Percentiles rank a stretch among this genome's conserved stretches.
phyloP scores from a whole-genome alignment of 306 rosid genomes.

The Cucumis melo region DNA sequence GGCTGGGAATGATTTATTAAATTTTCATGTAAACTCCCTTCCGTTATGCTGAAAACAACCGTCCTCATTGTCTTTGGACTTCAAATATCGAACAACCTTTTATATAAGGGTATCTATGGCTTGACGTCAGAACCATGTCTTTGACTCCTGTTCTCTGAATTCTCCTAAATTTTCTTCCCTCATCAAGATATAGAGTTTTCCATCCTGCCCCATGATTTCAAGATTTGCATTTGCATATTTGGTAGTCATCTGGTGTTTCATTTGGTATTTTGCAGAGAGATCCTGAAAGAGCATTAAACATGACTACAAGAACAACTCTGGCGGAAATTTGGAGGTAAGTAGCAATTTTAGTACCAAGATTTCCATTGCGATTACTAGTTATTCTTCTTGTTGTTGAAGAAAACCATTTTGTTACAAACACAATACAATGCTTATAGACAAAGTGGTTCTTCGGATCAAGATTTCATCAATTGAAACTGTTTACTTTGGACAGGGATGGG shows the following conservation, averaged over 20 bases:
- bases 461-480: neutral
- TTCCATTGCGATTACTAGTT: neutral
- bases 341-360: neutral
- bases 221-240: neutral
- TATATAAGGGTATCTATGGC: neutral
- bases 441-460: neutral
- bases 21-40: neutral
- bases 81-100: neutral
- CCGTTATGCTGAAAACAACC: neutral
- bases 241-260: neutral
- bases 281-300: conserved; percentile 44
- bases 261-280: conserved; percentile 38
- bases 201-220: neutral
- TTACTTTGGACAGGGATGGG: conserved; percentile 58
- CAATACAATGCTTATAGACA: neutral
- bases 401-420: neutral
- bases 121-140: neutral
- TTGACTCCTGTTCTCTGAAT: neutral
- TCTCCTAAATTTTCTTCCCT: neutral
- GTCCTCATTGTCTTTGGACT: neutral
- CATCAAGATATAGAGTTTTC: neutral
- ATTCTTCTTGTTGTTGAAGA: neutral
- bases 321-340: conserved; percentile 72
- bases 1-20: neutral
- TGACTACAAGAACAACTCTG: conserved; percentile 80